Conservation (phyloP, 2,329 filamentous ascomycete species). For the Cladophialophora immunda region DNA sequence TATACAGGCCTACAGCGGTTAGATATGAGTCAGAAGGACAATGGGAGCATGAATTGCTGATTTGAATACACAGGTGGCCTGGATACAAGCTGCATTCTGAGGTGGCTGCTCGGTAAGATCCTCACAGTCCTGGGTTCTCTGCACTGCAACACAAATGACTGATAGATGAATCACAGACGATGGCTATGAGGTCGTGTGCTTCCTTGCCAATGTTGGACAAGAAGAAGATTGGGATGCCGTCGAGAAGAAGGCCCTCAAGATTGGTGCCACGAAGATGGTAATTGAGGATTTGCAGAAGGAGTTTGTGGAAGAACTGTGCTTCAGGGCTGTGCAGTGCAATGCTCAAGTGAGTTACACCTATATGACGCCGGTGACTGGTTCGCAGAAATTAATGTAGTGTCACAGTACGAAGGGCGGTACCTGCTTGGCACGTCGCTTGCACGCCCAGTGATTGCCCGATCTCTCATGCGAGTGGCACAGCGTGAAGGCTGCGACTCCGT, state of each 20-base stretch:
- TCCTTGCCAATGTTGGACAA: slow-evolving; percentile 76
- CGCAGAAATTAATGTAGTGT: neutral
- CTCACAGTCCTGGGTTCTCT: neutral
- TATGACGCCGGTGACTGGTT: neutral
- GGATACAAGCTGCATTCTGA: slow-evolving; percentile 66
- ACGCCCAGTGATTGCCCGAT: slow-evolving; percentile 57
- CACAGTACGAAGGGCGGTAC: slow-evolving; percentile 34
- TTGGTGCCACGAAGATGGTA: slow-evolving; percentile 68
- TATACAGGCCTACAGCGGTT: neutral
- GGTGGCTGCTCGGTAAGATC: neutral
- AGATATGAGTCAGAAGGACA: neutral
- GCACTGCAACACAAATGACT: neutral
- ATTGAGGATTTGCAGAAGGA: slow-evolving; percentile 71
- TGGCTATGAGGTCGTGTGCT: slow-evolving; percentile 69
- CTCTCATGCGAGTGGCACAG: slow-evolving; percentile 53
- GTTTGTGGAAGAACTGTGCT: slow-evolving; percentile 83
- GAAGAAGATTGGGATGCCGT: slow-evolving; percentile 76
- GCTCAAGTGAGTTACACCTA: slow-evolving; percentile 43
- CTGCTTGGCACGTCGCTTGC: slow-evolving; percentile 46
- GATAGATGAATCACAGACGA: slow-evolving; percentile 54
- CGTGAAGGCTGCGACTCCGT: slow-evolving; percentile 52
- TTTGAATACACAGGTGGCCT: slow-evolving; percentile 56
- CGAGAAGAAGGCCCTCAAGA: slow-evolving; percentile 70
- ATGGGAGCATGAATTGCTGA: neutral
- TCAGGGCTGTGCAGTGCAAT: slow-evolving; percentile 76